phyloP scores from a whole-genome alignment of 345 rosid genomes.

The Salix caprea region DNA sequence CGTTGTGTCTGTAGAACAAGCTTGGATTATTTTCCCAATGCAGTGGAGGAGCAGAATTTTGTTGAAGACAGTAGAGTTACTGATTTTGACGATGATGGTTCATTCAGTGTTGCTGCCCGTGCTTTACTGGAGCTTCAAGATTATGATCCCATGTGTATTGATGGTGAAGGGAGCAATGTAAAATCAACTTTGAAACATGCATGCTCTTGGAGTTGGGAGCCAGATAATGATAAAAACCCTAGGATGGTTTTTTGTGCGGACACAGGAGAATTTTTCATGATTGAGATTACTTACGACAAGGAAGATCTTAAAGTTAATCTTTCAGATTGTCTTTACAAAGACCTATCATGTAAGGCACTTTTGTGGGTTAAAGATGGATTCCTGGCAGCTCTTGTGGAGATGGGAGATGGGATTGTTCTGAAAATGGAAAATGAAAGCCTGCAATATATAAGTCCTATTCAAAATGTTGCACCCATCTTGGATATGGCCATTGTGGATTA shows the following conservation, averaged over 20 bases:
- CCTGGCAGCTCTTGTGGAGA: conserved; percentile 75
- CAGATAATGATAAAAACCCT: conserved; percentile 50
- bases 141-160: conserved; percentile 97
- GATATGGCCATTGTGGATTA: conserved; percentile 83
- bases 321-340: conserved; percentile 79
- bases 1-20: conserved; percentile 64
- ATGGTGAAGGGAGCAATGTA: conserved; percentile 46
- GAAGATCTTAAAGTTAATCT: conserved; percentile 51
- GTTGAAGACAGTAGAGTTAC: conserved; percentile 69
- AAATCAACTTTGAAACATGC: conserved; percentile 54
- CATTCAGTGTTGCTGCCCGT: conserved; percentile 88
- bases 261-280: conserved; percentile 80
- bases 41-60: conserved; percentile 66
- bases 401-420: conserved; percentile 89
- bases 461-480: conserved; percentile 87
- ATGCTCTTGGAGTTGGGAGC: conserved; percentile 96
- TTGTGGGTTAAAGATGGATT: conserved; percentile 87
- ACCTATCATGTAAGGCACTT: conserved; percentile 73
- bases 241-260: conserved; percentile 78
- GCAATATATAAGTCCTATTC: conserved; percentile 53
- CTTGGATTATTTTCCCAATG: conserved; percentile 55
- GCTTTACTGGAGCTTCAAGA: conserved; percentile 90
- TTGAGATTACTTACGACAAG: conserved; percentile 53
- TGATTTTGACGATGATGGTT: conserved; percentile 93
- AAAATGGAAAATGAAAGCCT: conserved; percentile 69